Base-by-base conservation (phyloP, 129 eudicot species). In the Centella asiatica region DNA sequence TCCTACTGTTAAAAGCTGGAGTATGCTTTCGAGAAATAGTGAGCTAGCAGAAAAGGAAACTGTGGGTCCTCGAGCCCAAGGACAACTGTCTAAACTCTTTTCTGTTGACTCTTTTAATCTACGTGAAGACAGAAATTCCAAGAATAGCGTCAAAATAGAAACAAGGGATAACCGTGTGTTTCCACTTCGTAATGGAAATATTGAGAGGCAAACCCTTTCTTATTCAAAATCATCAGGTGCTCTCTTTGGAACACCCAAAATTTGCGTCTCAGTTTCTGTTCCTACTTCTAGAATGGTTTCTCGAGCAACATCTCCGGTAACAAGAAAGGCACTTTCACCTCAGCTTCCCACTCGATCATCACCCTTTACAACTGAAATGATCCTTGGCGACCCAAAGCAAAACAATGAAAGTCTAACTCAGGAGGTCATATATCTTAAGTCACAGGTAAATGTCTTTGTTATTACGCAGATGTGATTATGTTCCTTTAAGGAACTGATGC, bases 251-350 rank as follows among this genome's bases (percentile, higher is more conserved):
- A 51, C 85, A 60, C 63, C 86, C 13, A 75, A 39, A 50, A 80
- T 56, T 68, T 72, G 74, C 42, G 56, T 74, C 32, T 85, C 88
- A 1, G 77, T 76, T 77, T 82, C 85, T 19, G 83, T 78, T 56
- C 85, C 95, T 51, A 79, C 77, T 62, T 80, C 95, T 13, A 80
- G 86, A 76, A 65, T 82, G 62, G 74, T 66, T 57, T 88, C 95
- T 44, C 84, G 83, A 31, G 80, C 92, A 42, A 64, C 85, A 39
- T 93, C 99, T 51, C 99, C 96, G 9, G 69, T 84, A 31, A 73
- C 69, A 7, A 69, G 70, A 65, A 78, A 78, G 62, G 52, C 76
- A 67, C 64, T 76, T 48, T 76, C 83, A 18, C 63, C 74, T 63
- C 74, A 66, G n/a, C 72, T 90, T 34, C 71, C 80, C 45, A 81